Conservation (phyloP, 331 rosid genomes). For the Cydonia oblonga region DNA sequence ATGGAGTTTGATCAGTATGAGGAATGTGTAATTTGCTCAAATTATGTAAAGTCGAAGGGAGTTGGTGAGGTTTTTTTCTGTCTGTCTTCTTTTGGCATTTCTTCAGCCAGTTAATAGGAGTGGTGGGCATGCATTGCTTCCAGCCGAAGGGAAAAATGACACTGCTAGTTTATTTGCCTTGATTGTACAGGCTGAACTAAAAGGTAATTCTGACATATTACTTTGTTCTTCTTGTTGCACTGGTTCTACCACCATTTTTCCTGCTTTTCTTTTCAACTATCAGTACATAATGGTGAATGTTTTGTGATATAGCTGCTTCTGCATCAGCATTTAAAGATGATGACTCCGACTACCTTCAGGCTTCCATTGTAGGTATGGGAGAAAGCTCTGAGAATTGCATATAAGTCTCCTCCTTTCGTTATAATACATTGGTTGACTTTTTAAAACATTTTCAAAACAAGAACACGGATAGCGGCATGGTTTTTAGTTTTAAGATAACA, state of each 20-base stretch:
- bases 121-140: slow-evolving; percentile 49
- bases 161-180: slow-evolving; percentile 66
- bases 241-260: slow-evolving; percentile 8
- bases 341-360: slow-evolving; percentile 61
- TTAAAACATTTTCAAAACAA: not conserved
- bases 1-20: not conserved
- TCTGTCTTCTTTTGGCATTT: not conserved
- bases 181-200: slow-evolving; percentile 79
- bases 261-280: slow-evolving; percentile 6
- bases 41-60: not conserved
- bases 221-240: slow-evolving; percentile 4
- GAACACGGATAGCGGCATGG: not conserved
- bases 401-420: not conserved
- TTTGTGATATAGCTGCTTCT: slow-evolving; percentile 55
- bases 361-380: slow-evolving; percentile 75
- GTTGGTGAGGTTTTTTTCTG: not conserved
- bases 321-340: slow-evolving; percentile 70
- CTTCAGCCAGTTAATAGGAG: slow-evolving; percentile 60
- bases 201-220: slow-evolving; percentile 35
- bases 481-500: not conserved
- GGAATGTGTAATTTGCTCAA: not conserved
- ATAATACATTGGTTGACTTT: not conserved
- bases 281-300: slow-evolving; percentile 10
- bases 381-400: slow-evolving; percentile 9
- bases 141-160: slow-evolving; percentile 66